A percentile compares a stretch with the other conserved stretches of the same genome.
These are phyloP conservation scores for Syzygium jambos DNA, from an alignment of 345 rosid species.

Conservation along the genomic window DNA sequence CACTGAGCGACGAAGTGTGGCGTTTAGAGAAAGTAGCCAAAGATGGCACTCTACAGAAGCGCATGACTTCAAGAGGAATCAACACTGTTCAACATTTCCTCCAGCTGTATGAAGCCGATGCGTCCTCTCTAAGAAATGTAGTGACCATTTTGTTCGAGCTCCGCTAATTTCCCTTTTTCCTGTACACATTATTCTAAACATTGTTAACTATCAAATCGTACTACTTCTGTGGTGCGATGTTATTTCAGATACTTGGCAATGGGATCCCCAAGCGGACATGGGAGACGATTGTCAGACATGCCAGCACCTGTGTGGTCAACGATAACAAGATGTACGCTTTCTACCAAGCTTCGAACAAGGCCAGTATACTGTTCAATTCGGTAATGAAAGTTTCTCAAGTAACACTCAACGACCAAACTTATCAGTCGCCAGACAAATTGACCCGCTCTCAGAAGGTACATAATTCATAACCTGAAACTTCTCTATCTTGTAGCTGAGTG, in stretches of 20 bases:
- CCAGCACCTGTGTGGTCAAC: conserved; percentile 40
- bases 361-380: conserved; percentile 38
- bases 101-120: conserved; percentile 4
- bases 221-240: neutral
- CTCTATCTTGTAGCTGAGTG: neutral
- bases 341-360: conserved; percentile 11
- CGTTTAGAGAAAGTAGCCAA: conserved; percentile 31
- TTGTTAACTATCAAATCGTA: neutral
- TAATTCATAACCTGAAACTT: neutral
- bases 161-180: neutral
- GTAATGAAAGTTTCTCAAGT: conserved; percentile 34
- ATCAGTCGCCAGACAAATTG: conserved; percentile 15
- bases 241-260: conserved; percentile 31
- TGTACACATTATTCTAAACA: neutral
- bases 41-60: conserved; percentile 18
- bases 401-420: conserved; percentile 17
- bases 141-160: neutral
- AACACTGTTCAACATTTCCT: conserved; percentile 15
- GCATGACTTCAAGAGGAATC: conserved; percentile 10
- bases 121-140: conserved; percentile 26
- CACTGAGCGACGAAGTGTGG: conserved; percentile 22
- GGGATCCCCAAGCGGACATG: conserved; percentile 37
- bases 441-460: conserved; percentile 26
- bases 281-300: conserved; percentile 55
- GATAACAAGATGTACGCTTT: conserved; percentile 32